A percentile compares a stretch with the other conserved stretches of the same genome.
Conservation (phyloP, 2,329 filamentous ascomycete genomes). For the Alternaria sp. region DNA sequence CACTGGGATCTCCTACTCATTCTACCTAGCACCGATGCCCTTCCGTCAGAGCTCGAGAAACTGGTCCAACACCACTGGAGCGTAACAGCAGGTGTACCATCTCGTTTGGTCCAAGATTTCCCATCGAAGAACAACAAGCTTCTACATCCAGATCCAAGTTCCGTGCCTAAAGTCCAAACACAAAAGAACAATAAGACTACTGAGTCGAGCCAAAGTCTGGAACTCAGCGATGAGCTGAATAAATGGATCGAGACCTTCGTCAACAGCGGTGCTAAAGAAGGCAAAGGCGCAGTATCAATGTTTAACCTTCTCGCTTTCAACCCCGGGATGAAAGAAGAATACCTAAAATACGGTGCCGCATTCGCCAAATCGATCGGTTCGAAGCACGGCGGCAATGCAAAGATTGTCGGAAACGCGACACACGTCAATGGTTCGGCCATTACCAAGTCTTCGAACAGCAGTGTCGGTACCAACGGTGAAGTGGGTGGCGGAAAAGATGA, state of each 20-base stretch:
- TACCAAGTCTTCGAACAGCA: slow-evolving; percentile 23
- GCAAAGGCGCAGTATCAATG: slow-evolving; percentile 64
- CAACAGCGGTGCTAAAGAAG: slow-evolving; percentile 27
- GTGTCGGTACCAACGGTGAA: neutral
- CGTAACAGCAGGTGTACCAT: slow-evolving; percentile 56
- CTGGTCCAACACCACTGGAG: slow-evolving; percentile 46
- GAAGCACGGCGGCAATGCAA: slow-evolving; percentile 65
- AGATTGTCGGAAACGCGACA: slow-evolving; percentile 68
- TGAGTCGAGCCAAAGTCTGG: slow-evolving; percentile 51
- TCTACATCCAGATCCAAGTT: slow-evolving; percentile 47
- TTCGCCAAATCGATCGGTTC: slow-evolving; percentile 60
- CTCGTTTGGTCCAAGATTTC: slow-evolving; percentile 51
- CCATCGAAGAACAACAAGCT: slow-evolving; percentile 48
- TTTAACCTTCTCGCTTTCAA: slow-evolving; percentile 69
- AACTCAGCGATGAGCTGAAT: slow-evolving; percentile 61
- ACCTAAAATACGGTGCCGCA: slow-evolving; percentile 66
- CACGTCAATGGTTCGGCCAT: slow-evolving; percentile 16
- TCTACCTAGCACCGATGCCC: slow-evolving; percentile 37
- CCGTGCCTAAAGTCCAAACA: slow-evolving; percentile 50
- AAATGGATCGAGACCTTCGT: slow-evolving; percentile 58
- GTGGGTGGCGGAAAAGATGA: slow-evolving; percentile 25
- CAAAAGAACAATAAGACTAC: slow-evolving; percentile 17
- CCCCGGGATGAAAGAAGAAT: slow-evolving; percentile 60
- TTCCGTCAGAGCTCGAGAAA: slow-evolving; percentile 36
- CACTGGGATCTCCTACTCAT: slow-evolving; percentile 61